Evolutionary conservation across 1,139 yeast genomes (phyloP).

Genomic region (Tardiomyces depauwii): DNA sequence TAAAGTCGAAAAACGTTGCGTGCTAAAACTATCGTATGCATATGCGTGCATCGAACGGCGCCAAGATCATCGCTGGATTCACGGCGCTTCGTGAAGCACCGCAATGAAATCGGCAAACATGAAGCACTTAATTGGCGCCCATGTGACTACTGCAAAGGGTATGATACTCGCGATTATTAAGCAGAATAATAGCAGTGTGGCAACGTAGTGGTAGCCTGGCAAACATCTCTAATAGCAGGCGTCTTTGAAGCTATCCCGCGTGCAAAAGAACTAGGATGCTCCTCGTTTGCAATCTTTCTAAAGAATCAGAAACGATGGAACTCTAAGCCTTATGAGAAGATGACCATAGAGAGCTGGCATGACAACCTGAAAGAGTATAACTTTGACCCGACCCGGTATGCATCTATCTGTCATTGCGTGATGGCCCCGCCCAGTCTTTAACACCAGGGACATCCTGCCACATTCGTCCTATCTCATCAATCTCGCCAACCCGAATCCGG

Average conservation of each 20-base stretch:
- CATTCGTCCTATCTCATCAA: slow-evolving; percentile 94
- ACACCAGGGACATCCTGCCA: slow-evolving; percentile 54
- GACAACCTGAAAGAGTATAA: slow-evolving; percentile 48
- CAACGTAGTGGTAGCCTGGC: no score
- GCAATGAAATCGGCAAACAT: not conserved
- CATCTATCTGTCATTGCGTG: slow-evolving; percentile 13
- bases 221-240: slow-evolving; percentile 38
- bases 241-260: slow-evolving; percentile 43
- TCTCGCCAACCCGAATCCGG: slow-evolving; percentile 71
- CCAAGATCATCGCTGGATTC: no score
- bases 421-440: not conserved
- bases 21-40: no score
- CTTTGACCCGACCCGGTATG: slow-evolving; percentile 43
- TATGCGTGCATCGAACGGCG: not conserved
- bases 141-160: slow-evolving; percentile 27
- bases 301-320: slow-evolving; percentile 90
- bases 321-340: slow-evolving; percentile 59
- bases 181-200: no score
- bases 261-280: slow-evolving; percentile 30
- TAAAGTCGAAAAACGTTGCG: no score
- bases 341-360: slow-evolving; percentile 58
- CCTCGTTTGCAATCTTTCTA: slow-evolving; percentile 81
- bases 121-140: slow-evolving; percentile 21
- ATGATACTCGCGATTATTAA: no score
- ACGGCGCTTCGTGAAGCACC: no score